Base-by-base conservation (phyloP, 208 protist species). In the Lotmaria passim region DNA sequence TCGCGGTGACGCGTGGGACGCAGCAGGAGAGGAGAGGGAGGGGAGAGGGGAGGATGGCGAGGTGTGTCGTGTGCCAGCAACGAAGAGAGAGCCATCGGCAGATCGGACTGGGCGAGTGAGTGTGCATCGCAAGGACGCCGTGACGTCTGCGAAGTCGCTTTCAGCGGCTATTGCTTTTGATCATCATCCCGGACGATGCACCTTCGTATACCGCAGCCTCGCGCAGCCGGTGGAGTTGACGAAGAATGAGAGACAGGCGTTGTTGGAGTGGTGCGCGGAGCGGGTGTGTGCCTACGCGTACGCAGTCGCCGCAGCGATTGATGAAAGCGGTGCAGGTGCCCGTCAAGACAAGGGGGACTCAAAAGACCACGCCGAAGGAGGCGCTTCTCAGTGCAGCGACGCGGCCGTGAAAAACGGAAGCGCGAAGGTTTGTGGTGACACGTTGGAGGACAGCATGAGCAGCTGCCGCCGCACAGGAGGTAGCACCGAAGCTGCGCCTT, bases 241-340 rank as follows among this genome's bases (percentile, higher is more conserved):
- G 15, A 44, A 48, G n/a, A 21, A 39, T 15, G 82, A 87, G 65
- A 46, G 47, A 41, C 65, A 79, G 15, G n/a, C 71, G 50, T 34
- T 87, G 53, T 36, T 84, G 34, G 41, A 7, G 39, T 87, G 82
- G 82, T 80, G 75, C 59, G 51, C 56, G 7, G 61, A 34, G 31
- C 56, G 69, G 33, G 36, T 73, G 19, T 0, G 17, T 12, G 24
- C 33, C 1, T 81, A 70, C 34, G 60, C 60, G 4, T 17, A 6
- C 6, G 43, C 43, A 4, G 19, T 73, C 5, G 21, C 46, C 12
- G 44, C 4, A 8, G 31, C 7, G 3, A 38, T 64, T 48, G 30
- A 11, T n/a, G 3, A 41, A 23, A 19, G 10, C 24, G 7, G 14
- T 48, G 7, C 14, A 23, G 14, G 38, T 14, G 38, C 38, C 38